These are phyloP conservation scores for Pythium brassicae DNA, from an alignment of 352 stramenopile species.

Conservation along the genomic window DNA sequence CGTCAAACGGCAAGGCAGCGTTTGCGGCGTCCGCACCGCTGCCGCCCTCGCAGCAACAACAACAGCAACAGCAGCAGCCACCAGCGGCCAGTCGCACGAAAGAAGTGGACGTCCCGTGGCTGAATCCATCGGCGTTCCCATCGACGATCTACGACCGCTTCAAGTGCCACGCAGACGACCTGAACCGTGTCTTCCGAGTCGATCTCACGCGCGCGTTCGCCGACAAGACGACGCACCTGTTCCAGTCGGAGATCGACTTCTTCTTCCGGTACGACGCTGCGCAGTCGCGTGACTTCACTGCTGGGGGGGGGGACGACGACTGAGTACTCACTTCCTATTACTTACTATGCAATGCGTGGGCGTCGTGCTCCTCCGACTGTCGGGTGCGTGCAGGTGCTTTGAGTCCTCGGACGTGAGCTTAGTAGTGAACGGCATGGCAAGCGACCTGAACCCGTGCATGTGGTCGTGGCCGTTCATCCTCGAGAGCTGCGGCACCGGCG, in stretches of 20 bases:
- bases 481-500: constrained; percentile 66
- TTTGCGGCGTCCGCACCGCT: neutral
- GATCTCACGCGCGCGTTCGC: constrained; percentile 55
- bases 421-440: constrained; percentile 77
- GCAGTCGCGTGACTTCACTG: no score
- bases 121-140: constrained; percentile 45
- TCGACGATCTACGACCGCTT: constrained; percentile 50
- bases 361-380: no score
- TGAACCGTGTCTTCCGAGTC: constrained; percentile 60
- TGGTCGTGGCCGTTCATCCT: constrained; percentile 81
- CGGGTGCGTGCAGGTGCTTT: constrained; percentile 36
- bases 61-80: neutral
- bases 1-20: constrained; percentile 3
- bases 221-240: constrained; percentile 39
- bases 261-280: constrained; percentile 39
- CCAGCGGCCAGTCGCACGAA: neutral
- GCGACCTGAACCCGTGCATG: constrained; percentile 76
- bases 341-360: no score
- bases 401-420: constrained; percentile 75
- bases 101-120: constrained; percentile 46
- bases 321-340: no score
- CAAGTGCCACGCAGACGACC: constrained; percentile 45
- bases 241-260: constrained; percentile 64
- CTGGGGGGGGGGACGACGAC: no score
- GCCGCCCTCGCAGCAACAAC: neutral